Conservation (phyloP, 2,329 filamentous ascomycete species). For the Purpureocillium lavendulum region DNA sequence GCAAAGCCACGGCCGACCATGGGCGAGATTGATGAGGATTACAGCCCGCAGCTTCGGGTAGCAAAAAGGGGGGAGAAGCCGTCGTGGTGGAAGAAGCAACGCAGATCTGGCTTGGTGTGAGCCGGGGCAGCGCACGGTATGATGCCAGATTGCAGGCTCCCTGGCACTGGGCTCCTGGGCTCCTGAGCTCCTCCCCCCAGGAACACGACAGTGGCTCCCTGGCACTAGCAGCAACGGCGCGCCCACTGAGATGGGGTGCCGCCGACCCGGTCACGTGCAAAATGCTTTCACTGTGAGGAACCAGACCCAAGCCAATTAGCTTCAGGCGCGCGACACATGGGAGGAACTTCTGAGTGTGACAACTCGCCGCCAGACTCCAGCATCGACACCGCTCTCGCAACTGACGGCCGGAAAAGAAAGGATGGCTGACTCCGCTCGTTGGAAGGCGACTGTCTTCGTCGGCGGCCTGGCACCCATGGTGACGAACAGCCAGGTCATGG, state of each 20-base stretch:
- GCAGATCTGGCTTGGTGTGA: too few relatives aligned
- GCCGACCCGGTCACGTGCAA: too few relatives aligned
- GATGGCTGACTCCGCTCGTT: constrained; percentile 76
- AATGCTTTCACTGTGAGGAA: too few relatives aligned
- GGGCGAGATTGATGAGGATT: constrained; percentile 10
- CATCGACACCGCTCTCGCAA: too few relatives aligned
- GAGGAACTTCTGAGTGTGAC: background rate
- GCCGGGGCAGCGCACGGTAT: constrained; percentile 17
- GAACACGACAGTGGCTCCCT: constrained; percentile 2
- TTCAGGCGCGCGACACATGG: too few relatives aligned
- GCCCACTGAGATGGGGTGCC: too few relatives aligned
- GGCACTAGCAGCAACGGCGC: background rate
- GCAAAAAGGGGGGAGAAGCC: constrained; percentile 8
- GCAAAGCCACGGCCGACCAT: constrained; percentile 11
- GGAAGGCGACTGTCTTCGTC: constrained; percentile 89
- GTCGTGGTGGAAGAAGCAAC: too few relatives aligned
- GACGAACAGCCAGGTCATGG: constrained; percentile 66
- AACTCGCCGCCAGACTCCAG: background rate
- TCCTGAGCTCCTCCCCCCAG: constrained; percentile 16
- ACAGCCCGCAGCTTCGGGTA: constrained; percentile 20
- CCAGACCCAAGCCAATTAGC: background rate
- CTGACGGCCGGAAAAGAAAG: constrained; percentile 22
- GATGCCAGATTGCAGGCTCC: constrained; percentile 38
- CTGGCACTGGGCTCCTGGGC: constrained; percentile 12
- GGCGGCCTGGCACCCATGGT: constrained; percentile 79